A percentile compares a stretch with the other conserved stretches of the same genome.
Conservation (phyloP, 192 early-diverging fungal species). For the Anaeromyces robustus region DNA sequence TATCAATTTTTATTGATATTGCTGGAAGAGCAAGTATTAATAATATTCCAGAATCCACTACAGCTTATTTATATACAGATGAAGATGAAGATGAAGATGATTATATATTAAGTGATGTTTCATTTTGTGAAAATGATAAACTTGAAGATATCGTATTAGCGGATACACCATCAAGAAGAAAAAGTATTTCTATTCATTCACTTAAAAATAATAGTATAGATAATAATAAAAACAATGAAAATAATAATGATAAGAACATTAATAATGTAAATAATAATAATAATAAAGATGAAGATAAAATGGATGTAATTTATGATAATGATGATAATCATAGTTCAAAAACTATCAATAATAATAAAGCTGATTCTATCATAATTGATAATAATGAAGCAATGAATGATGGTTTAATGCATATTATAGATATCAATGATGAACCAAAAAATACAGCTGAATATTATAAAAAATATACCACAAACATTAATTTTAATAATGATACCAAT, state of each 20-base stretch:
- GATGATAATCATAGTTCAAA: neutral
- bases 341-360: too few relatives aligned
- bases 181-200: neutral
- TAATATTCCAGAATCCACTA: neutral
- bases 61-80: neutral
- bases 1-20: neutral
- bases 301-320: neutral
- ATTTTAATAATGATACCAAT: neutral
- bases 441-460: neutral
- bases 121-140: neutral
- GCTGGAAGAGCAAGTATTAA: neutral
- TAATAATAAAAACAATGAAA: neutral
- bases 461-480: neutral
- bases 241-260: too few relatives aligned
- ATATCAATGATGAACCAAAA: neutral
- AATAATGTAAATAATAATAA: neutral
- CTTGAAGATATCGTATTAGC: neutral
- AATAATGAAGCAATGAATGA: neutral
- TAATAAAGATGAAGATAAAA: neutral
- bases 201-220: neutral
- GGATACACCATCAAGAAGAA: neutral
- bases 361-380: neutral
- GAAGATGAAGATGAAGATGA: neutral
- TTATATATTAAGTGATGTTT: neutral
- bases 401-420: too few relatives aligned